Conservation (phyloP, 1,139 yeast genomes). For the Candida sp. region DNA sequence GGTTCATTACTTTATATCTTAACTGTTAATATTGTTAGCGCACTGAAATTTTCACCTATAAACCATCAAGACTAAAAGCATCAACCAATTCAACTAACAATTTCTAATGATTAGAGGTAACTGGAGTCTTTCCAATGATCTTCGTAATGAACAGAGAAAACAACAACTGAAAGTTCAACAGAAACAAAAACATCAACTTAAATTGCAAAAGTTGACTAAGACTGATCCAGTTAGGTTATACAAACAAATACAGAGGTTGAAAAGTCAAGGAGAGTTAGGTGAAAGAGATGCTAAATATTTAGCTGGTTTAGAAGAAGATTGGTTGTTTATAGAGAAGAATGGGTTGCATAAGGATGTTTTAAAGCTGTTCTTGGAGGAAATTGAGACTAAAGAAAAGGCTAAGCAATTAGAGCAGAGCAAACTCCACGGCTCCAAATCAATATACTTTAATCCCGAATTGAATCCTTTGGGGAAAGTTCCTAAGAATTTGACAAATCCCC, state of each 20-base stretch:
- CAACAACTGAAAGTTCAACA: slow-evolving; percentile 35
- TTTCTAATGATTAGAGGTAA: slow-evolving; percentile 37
- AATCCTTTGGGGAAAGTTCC: slow-evolving; percentile 48
- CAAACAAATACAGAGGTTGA: slow-evolving; percentile 24
- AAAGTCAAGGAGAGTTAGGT: slow-evolving; percentile 12
- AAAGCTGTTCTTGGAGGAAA: slow-evolving; percentile 14
- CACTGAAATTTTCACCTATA: too few species aligned
- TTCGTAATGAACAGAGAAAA: slow-evolving; percentile 34
- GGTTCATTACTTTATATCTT: background rate
- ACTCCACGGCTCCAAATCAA: slow-evolving; percentile 36
- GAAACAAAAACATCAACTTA: slow-evolving; percentile 34
- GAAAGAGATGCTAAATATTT: slow-evolving; percentile 21
- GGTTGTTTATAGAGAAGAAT: slow-evolving; percentile 37
- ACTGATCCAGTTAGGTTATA: slow-evolving; percentile 34
- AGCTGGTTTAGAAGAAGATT: slow-evolving; percentile 29
- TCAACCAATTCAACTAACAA: too few species aligned
- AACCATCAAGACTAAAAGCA: too few species aligned
- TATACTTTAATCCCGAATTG: slow-evolving; percentile 44
- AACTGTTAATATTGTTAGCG: too few species aligned
- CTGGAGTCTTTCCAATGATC: slow-evolving; percentile 41
- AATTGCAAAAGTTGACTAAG: slow-evolving; percentile 20
- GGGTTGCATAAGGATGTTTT: slow-evolving; percentile 30
- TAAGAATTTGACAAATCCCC: slow-evolving; percentile 1
- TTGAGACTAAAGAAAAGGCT: slow-evolving; percentile 13
- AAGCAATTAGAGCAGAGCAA: slow-evolving; percentile 18